These are phyloP conservation scores for Ascochyta rabiei DNA, from an alignment of 2,329 filamentous ascomycete genomes.

Conservation along the genomic window DNA sequence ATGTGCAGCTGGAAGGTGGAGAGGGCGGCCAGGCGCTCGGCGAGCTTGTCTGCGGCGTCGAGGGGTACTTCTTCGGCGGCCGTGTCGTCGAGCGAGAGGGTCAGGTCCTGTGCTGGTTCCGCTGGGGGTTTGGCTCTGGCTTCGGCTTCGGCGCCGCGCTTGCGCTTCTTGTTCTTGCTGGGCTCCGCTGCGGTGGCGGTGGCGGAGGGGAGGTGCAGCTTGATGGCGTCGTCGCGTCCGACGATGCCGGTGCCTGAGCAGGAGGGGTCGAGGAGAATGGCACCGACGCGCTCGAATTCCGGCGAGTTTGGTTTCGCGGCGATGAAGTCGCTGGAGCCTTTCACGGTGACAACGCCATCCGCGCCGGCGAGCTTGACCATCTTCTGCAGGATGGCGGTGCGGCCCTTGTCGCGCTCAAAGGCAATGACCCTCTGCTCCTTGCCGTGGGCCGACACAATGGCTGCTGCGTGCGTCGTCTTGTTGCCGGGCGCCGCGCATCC, in stretches of 20 bases:
- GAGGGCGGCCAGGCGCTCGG: slow-evolving; percentile 71
- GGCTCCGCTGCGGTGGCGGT: not conserved
- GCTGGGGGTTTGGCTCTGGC: not conserved
- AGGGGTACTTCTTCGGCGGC: slow-evolving; percentile 48
- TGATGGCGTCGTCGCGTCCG: slow-evolving; percentile 80
- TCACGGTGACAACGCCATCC: slow-evolving; percentile 68
- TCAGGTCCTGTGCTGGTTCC: slow-evolving; percentile 20
- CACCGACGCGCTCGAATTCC: slow-evolving; percentile 73
- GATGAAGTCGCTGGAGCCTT: slow-evolving; percentile 80
- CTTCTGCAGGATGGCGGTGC: slow-evolving; percentile 77
- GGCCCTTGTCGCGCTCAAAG: slow-evolving; percentile 75
- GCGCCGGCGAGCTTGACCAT: slow-evolving; percentile 85
- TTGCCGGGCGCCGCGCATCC: slow-evolving; percentile 95
- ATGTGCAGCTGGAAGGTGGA: slow-evolving; percentile 82
- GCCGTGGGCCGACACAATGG: slow-evolving; percentile 63
- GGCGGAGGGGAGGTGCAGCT: slow-evolving; percentile 58
- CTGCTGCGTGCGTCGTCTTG: slow-evolving; percentile 92
- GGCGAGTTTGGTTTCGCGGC: slow-evolving; percentile 69
- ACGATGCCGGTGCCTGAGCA: slow-evolving; percentile 96
- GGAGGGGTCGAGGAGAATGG: slow-evolving; percentile 86
- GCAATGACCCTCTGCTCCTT: slow-evolving; percentile 66
- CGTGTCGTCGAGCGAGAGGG: slow-evolving; percentile 36
- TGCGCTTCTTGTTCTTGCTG: slow-evolving; percentile 42
- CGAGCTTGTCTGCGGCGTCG: slow-evolving; percentile 34
- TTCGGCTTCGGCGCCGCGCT: slow-evolving; percentile 26